phyloP scores from a whole-genome alignment of 306 rosid species.

The Vigna nakashimae region DNA sequence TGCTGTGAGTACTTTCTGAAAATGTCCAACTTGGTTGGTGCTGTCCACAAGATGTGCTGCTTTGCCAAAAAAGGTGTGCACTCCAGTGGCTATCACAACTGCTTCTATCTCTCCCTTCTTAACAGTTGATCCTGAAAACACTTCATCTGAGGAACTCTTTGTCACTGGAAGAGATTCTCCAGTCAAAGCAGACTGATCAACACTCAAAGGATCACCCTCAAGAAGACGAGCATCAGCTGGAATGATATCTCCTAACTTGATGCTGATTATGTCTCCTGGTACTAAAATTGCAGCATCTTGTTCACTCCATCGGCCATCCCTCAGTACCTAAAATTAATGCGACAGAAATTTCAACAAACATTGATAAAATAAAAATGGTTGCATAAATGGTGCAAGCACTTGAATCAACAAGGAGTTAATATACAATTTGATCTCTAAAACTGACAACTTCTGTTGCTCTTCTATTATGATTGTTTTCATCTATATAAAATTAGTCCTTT shows the following conservation, averaged over 20 bases:
- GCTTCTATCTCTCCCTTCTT: slow-evolving; percentile 98
- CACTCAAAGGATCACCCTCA: slow-evolving; percentile 89
- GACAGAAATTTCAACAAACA: slow-evolving; percentile 33
- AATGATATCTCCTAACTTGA: slow-evolving; percentile 87
- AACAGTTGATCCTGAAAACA: slow-evolving; percentile 93
- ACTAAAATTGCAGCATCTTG: slow-evolving; percentile 93
- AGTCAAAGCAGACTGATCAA: slow-evolving; percentile 95
- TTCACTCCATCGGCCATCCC: slow-evolving; percentile 88
- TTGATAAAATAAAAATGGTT: not conserved
- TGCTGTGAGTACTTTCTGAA: slow-evolving; percentile 96
- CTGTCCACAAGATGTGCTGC: slow-evolving; percentile 97
- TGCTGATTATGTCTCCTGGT: slow-evolving; percentile 93
- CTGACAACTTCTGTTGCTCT: not conserved
- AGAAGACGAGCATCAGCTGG: slow-evolving; percentile 99
- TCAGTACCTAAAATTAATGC: slow-evolving; percentile 59
- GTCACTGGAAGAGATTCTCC: slow-evolving; percentile 98
- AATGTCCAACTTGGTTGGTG: slow-evolving; percentile 97
- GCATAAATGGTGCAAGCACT: not conserved
- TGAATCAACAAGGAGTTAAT: not conserved
- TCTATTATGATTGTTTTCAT: not conserved
- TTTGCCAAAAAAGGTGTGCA: slow-evolving; percentile 95
- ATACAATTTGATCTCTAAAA: not conserved
- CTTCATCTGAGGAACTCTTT: slow-evolving; percentile 80
- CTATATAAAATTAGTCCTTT: not conserved
- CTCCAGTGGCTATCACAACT: slow-evolving; percentile 94